Evolutionary conservation across 371 early-diverging fungal genomes (phyloP).

Genomic region (Mortierella polycephala): DNA sequence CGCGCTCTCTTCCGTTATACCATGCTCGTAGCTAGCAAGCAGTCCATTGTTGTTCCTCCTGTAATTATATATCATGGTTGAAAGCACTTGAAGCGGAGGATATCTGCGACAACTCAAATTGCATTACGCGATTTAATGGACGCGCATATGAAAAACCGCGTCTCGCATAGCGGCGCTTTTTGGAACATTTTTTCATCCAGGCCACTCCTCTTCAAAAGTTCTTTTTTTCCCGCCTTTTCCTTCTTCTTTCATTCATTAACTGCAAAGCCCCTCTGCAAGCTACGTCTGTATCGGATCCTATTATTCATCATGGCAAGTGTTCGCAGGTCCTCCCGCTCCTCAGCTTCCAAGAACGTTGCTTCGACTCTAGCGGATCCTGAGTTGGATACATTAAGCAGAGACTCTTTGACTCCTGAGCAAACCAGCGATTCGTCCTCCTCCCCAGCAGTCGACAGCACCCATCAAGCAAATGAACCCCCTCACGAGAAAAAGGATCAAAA

Average conservation of each 20-base stretch:
- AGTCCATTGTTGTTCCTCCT: too few relatives aligned
- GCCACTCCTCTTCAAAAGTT: background rate
- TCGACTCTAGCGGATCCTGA: slow-evolving; percentile 1
- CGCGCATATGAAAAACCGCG: too few relatives aligned
- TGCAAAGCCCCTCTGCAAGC: background rate
- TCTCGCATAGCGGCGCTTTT: too few relatives aligned
- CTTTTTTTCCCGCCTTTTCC: background rate
- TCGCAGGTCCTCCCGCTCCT: slow-evolving; percentile 21
- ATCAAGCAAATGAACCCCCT: slow-evolving; percentile 8
- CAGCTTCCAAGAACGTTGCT: slow-evolving; percentile 6
- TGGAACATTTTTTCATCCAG: background rate
- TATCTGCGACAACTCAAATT: too few relatives aligned
- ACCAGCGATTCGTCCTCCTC: background rate
- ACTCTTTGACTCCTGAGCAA: background rate
- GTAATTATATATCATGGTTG: too few relatives aligned
- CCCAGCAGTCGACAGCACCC: slow-evolving; percentile 18
- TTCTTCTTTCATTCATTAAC: background rate
- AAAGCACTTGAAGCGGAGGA: too few relatives aligned
- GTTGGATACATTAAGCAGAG: background rate
- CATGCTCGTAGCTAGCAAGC: too few relatives aligned
- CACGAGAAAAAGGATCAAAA: slow-evolving; percentile 29
- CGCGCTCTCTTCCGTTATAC: too few relatives aligned
- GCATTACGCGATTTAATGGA: too few relatives aligned
- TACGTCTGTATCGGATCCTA: too few relatives aligned
- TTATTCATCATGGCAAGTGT: slow-evolving; percentile 13